These are phyloP conservation scores for Staphylotrichum longicolle DNA, from an alignment of 495 filamentous ascomycete species.

Conservation along the genomic window DNA sequence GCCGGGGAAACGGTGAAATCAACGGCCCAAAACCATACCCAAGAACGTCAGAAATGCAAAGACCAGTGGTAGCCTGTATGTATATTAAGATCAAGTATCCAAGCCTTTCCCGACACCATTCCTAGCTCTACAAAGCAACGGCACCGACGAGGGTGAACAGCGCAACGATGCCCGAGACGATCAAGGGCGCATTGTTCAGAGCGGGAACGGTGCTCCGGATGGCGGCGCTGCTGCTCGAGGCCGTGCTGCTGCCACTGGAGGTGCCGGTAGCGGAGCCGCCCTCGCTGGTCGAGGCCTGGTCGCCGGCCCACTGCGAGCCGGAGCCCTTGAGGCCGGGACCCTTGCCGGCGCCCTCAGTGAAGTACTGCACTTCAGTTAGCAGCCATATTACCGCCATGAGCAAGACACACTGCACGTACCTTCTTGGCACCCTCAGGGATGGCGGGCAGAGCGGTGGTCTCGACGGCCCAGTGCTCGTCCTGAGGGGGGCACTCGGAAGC, in stretches of 20 bases:
- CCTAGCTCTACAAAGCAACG: conserved; percentile 50
- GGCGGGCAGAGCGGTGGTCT: conserved; percentile 61
- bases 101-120: background rate
- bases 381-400: too few relatives aligned
- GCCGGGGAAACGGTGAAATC: too few relatives aligned
- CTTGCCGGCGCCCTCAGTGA: conserved; percentile 70
- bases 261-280: conserved; percentile 54
- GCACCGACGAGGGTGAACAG: conserved; percentile 66
- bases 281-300: conserved; percentile 44
- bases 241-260: conserved; percentile 43
- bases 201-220: conserved; percentile 43
- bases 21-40: background rate
- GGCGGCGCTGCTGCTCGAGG: conserved; percentile 33
- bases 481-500: conserved; percentile 67
- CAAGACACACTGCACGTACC: conserved; percentile 23
- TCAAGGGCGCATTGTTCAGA: conserved; percentile 53
- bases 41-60: background rate
- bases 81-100: conserved; percentile 12
- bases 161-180: conserved; percentile 54
- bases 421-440: conserved; percentile 65
- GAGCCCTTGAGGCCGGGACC: conserved; percentile 68
- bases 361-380: conserved; percentile 50
- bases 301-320: conserved; percentile 66
- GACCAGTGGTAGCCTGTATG: background rate
- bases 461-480: conserved; percentile 72